Conservation (phyloP, 2,329 filamentous ascomycete genomes). For the Claviceps quebecensis region DNA sequence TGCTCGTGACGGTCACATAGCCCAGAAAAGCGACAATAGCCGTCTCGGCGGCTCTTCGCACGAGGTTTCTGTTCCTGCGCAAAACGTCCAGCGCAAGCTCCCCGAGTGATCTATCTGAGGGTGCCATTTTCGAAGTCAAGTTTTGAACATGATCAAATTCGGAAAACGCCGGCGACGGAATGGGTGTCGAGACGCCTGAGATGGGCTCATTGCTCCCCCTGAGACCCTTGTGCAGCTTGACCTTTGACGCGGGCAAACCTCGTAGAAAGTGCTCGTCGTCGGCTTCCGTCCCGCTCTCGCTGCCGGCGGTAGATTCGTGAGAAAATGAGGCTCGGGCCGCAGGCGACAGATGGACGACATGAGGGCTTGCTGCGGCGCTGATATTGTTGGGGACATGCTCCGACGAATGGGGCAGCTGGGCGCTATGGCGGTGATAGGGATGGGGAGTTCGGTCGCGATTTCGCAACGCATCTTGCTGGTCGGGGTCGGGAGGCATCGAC, state of each 20-base stretch:
- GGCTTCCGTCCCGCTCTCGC: conserved; percentile 87
- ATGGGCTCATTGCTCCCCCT: conserved; percentile 42
- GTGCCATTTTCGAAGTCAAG: conserved; percentile 9
- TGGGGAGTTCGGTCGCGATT: conserved; percentile 49
- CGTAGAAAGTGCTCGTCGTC: conserved; percentile 87
- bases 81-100: conserved; percentile 13
- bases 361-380: conserved; percentile 5
- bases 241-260: conserved; percentile 67
- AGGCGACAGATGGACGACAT: conserved; percentile 12
- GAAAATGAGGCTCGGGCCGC: conserved; percentile 20
- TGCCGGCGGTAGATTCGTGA: conserved; percentile 47
- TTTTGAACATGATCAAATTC: conserved; percentile 25
- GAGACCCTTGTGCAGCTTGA: conserved; percentile 63
- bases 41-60: conserved; percentile 39
- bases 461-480: conserved; percentile 28
- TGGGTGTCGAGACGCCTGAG: conserved; percentile 42
- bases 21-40: conserved; percentile 36
- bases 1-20: conserved; percentile 32
- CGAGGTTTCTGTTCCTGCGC: conserved; percentile 35
- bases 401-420: conserved; percentile 39
- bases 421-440: conserved; percentile 48
- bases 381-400: conserved; percentile 19
- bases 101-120: conserved; percentile 9
- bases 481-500: conserved; percentile 18
- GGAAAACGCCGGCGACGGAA: conserved; percentile 32